Conservation (phyloP, 257 asterid species). For the Capsicum pubescens region DNA sequence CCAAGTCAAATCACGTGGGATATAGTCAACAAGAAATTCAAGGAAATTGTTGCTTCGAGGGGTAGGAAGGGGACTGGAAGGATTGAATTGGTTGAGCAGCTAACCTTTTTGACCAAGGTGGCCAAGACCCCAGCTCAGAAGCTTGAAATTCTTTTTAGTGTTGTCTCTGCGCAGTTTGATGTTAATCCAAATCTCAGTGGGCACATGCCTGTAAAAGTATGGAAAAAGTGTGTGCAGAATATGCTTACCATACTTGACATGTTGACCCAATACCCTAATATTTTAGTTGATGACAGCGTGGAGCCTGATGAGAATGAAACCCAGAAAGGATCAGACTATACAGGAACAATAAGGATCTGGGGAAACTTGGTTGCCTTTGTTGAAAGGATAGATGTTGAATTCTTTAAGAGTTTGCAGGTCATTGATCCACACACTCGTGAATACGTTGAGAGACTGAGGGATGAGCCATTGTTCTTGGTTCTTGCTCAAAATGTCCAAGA, state of each 20-base stretch:
- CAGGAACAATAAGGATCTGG: conserved; percentile 82
- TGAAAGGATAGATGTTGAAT: conserved; percentile 83
- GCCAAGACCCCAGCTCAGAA: conserved; percentile 39
- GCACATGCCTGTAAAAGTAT: conserved; percentile 91
- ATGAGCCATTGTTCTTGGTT: conserved; percentile 80
- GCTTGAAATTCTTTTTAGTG: conserved; percentile 42
- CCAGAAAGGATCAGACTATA: conserved; percentile 73
- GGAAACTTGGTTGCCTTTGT: conserved; percentile 95
- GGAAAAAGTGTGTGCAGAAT: conserved; percentile 92
- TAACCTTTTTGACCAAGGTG: conserved; percentile 39
- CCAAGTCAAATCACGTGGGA: conserved; percentile 95
- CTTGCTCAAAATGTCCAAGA: conserved; percentile 92
- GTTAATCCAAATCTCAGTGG: conserved; percentile 73
- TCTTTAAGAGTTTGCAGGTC: conserved; percentile 90
- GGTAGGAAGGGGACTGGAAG: conserved; percentile 54
- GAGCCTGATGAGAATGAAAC: conserved; percentile 94
- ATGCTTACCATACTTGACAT: conserved; percentile 73
- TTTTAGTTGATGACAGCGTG: conserved; percentile 86
- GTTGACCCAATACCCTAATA: conserved; percentile 74
- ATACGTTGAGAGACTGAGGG: conserved; percentile 88
- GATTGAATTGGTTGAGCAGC: conserved; percentile 36
- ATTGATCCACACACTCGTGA: conserved; percentile 97
- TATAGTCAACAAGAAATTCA: conserved; percentile 72
- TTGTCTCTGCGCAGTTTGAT: conserved; percentile 77
- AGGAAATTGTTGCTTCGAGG: conserved; percentile 74